These are phyloP conservation scores for Apophysomyces ossiformis DNA, from an alignment of 371 early-diverging fungal genomes.

Conservation along the genomic window DNA sequence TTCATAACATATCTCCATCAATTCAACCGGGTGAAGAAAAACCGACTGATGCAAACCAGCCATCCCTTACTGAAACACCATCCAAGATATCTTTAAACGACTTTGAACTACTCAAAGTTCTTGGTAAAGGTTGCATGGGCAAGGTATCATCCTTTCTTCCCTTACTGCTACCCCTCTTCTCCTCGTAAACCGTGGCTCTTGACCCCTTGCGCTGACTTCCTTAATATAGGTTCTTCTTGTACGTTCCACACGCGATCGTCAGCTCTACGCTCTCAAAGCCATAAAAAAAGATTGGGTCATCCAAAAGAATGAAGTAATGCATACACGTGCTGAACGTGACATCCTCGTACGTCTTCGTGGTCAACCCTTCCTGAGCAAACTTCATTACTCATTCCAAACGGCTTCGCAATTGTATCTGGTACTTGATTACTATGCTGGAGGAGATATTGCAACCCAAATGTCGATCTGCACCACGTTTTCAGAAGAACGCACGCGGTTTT, in stretches of 20 bases:
- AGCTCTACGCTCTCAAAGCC: conserved; percentile 72
- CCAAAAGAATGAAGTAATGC: conserved; percentile 62
- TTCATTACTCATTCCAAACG: conserved; percentile 78
- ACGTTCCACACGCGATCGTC: conserved; percentile 50
- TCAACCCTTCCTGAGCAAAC: conserved; percentile 73
- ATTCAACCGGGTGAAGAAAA: neutral
- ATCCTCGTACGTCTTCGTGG: conserved; percentile 64
- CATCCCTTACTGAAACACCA: neutral
- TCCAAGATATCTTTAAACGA: conserved; percentile 35
- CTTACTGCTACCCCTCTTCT: conserved; percentile 6
- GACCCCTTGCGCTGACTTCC: conserved; percentile 13
- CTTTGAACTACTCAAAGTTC: conserved; percentile 66
- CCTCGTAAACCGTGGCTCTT: neutral
- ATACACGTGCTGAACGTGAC: conserved; percentile 73
- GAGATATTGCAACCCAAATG: conserved; percentile 89
- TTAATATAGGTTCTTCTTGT: conserved; percentile 61
- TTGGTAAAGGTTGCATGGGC: conserved; percentile 82
- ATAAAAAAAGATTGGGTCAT: conserved; percentile 72
- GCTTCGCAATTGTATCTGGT: conserved; percentile 76
- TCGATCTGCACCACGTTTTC: conserved; percentile 68
- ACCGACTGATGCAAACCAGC: conserved; percentile 4
- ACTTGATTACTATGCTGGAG: conserved; percentile 81
- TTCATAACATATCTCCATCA: conserved; percentile 10
- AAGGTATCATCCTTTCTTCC: conserved; percentile 40
- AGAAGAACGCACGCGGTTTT: conserved; percentile 76